A percentile compares a stretch with the other conserved stretches of the same genome.
Conservation (phyloP, 2,329 filamentous ascomycete species). For the Fusarium beomiforme region DNA sequence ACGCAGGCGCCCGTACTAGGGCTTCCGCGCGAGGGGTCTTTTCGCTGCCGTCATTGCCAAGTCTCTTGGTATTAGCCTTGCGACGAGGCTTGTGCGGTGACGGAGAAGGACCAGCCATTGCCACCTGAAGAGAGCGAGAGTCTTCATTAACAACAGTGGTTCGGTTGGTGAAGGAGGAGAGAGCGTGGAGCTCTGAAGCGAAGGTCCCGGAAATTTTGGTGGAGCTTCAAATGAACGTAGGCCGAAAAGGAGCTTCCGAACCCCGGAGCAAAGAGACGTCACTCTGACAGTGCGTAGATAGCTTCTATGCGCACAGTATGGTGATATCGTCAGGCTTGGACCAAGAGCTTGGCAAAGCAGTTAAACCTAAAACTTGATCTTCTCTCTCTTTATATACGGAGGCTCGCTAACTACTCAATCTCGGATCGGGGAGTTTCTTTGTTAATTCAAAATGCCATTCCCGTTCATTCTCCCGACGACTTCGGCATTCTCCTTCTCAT, state of each 20-base stretch:
- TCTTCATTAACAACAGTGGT: constrained; percentile 32
- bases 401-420: background rate
- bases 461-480: constrained; percentile 90
- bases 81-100: constrained; percentile 69
- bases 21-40: constrained; percentile 53
- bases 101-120: constrained; percentile 64
- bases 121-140: constrained; percentile 42
- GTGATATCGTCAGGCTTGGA: constrained; percentile 32
- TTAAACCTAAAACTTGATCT: constrained; percentile 9
- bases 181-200: constrained; percentile 25
- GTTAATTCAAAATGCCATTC: constrained; percentile 77
- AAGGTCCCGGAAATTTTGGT: constrained; percentile 38
- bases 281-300: constrained; percentile 7
- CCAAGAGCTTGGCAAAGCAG: constrained; percentile 36
- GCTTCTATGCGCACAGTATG: constrained; percentile 25
- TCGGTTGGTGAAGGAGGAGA: constrained; percentile 22
- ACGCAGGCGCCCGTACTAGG: constrained; percentile 72
- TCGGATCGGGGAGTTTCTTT: background rate
- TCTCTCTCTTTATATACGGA: background rate
- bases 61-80: constrained; percentile 60
- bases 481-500: constrained; percentile 83
- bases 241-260: constrained; percentile 38
- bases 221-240: constrained; percentile 21
- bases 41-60: constrained; percentile 50
- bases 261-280: constrained; percentile 35